Evolutionary conservation across 768 basidiomycete genomes (phyloP).

Genomic region (Rhizopogon rudus): DNA sequence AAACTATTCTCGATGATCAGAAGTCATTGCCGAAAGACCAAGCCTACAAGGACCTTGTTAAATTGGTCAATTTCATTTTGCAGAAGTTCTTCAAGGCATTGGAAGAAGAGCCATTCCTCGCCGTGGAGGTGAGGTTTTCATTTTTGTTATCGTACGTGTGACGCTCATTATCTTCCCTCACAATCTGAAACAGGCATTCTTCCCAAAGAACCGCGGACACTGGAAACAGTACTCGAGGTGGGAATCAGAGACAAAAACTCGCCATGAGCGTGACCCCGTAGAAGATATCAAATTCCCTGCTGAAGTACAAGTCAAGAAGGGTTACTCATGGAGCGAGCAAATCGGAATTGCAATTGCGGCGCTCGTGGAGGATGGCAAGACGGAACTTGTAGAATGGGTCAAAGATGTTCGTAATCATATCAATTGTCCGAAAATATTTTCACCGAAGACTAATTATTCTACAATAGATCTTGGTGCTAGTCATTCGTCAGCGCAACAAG

Average conservation of each 20-base stretch:
- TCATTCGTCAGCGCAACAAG: conserved; percentile 52
- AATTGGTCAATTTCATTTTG: conserved; percentile 81
- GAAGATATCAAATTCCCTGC: conserved; percentile 43
- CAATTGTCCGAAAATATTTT: background rate
- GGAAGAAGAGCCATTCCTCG: conserved; percentile 77
- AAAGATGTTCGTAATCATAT: conserved; percentile 58
- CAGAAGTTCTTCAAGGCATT: conserved; percentile 93
- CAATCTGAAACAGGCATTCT: conserved; percentile 58
- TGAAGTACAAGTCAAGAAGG: conserved; percentile 82
- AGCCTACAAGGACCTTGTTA: conserved; percentile 77
- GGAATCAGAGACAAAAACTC: conserved; percentile 49
- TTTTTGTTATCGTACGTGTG: conserved; percentile 18
- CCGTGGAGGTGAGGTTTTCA: conserved; percentile 69
- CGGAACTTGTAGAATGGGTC: conserved; percentile 70
- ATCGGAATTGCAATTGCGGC: conserved; percentile 79
- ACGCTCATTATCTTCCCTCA: conserved; percentile 11
- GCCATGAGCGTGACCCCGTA: conserved; percentile 23
- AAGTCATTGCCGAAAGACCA: conserved; percentile 73
- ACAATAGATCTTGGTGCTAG: conserved; percentile 54
- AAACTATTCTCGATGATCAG: conserved; percentile 77
- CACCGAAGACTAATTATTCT: conserved; percentile 12
- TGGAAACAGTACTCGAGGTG: conserved; percentile 86
- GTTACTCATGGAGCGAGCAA: conserved; percentile 85
- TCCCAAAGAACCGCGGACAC: conserved; percentile 80
- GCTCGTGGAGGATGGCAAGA: conserved; percentile 62